These are phyloP conservation scores for Aspergillus conjunctus DNA, from an alignment of 495 filamentous ascomycete genomes.

Conservation along the genomic window DNA sequence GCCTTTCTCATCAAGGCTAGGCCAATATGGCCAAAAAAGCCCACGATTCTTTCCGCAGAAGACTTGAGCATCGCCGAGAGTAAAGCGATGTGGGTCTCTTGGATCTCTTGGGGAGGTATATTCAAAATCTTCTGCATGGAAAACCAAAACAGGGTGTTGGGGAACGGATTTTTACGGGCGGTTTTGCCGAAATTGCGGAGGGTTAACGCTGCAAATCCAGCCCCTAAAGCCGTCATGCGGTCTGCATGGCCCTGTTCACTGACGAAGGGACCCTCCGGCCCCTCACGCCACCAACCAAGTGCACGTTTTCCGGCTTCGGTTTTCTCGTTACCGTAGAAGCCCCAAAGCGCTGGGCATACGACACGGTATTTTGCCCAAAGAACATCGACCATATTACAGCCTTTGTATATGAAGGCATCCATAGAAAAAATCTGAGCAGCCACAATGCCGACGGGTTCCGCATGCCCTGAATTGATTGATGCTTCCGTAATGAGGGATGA, in stretches of 20 bases:
- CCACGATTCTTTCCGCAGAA: conserved; percentile 69
- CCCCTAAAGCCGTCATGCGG: conserved; percentile 80
- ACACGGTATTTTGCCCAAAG: conserved; percentile 83
- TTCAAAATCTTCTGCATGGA: conserved; percentile 72
- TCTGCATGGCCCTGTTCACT: conserved; percentile 69
- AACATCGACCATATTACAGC: conserved; percentile 76
- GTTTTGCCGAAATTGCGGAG: conserved; percentile 77
- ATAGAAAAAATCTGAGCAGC: conserved; percentile 73
- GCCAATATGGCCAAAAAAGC: conserved; percentile 74
- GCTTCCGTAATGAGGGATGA: conserved; percentile 76
- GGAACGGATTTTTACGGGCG: conserved; percentile 70
- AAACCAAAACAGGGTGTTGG: conserved; percentile 78
- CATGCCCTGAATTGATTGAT: conserved; percentile 65
- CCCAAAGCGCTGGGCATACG: conserved; percentile 83
- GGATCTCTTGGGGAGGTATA: conserved; percentile 64
- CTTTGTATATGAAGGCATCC: conserved; percentile 66
- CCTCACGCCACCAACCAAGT: conserved; percentile 74
- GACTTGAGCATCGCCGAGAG: conserved; percentile 76
- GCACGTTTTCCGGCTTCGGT: conserved; percentile 66
- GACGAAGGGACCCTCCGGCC: conserved; percentile 56
- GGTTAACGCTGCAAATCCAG: conserved; percentile 79
- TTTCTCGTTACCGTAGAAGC: conserved; percentile 74
- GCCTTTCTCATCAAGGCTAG: conserved; percentile 63
- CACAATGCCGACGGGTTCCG: conserved; percentile 81
- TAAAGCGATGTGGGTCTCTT: conserved; percentile 75